phyloP scores from a whole-genome alignment of 1,284 basidiomycete species.

The Mycena sp. region DNA sequence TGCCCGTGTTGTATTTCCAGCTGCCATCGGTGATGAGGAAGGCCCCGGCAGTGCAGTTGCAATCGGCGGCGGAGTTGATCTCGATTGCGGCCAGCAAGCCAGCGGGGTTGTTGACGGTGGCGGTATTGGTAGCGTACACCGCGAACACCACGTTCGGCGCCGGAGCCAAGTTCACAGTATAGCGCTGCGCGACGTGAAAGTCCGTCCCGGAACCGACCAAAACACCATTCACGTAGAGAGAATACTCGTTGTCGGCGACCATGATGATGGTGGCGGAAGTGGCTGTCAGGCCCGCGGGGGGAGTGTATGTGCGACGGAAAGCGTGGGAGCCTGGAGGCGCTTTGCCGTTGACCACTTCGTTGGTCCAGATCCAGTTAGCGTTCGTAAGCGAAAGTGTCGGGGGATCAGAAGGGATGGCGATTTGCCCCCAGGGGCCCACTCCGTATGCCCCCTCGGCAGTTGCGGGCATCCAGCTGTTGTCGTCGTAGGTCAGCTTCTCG shows the following conservation, averaged over 20 bases:
- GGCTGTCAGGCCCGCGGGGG: conserved; percentile 19
- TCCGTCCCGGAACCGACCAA: conserved; percentile 22
- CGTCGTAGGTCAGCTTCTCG: conserved; percentile 33
- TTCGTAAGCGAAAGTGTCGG: conserved; percentile 9
- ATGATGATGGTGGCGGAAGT: conserved; percentile 25
- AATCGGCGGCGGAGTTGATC: conserved; percentile 15
- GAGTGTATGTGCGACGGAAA: conserved; percentile 26
- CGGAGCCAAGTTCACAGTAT: conserved; percentile 6
- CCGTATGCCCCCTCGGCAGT: conserved; percentile 34
- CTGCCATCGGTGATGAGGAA: neutral
- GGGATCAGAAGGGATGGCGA: conserved; percentile 18
- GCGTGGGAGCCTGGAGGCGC: conserved; percentile 29
- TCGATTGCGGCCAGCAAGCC: conserved; percentile 35
- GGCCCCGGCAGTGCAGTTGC: conserved; percentile 1
- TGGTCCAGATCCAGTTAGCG: conserved; percentile 33
- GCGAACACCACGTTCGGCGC: conserved; percentile 12
- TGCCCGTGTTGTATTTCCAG: neutral
- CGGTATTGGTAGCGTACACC: conserved; percentile 2
- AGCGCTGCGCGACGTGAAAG: conserved; percentile 17
- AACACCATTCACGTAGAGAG: conserved; percentile 27
- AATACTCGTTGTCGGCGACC: conserved; percentile 25
- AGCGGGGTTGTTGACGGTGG: conserved; percentile 26
- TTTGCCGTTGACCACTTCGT: conserved; percentile 16
- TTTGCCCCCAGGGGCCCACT: conserved; percentile 34
- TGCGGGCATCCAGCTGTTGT: conserved; percentile 34